These are phyloP conservation scores for Cyphellophora attinorum DNA, from an alignment of 2,329 filamentous ascomycete species.

Conservation along the genomic window DNA sequence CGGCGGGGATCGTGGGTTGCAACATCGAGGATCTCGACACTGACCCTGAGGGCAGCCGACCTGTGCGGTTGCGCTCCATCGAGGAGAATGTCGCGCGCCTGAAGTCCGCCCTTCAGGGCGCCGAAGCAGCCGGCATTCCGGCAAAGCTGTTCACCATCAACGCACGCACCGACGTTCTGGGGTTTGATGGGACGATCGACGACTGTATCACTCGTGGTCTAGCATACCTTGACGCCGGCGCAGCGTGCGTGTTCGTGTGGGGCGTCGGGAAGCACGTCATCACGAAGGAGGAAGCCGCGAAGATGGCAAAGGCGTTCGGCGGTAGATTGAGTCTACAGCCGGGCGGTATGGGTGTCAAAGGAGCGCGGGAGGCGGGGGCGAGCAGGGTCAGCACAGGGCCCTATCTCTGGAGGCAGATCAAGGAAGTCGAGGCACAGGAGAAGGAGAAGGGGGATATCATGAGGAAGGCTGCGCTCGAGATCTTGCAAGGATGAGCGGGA, in stretches of 20 bases:
- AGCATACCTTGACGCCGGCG: slow-evolving; percentile 49
- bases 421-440: slow-evolving; percentile 15
- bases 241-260: slow-evolving; percentile 53
- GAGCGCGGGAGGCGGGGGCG: slow-evolving; percentile 41
- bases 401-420: slow-evolving; percentile 33
- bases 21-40: slow-evolving; percentile 49
- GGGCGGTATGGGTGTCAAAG: slow-evolving; percentile 32
- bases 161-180: slow-evolving; percentile 48
- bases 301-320: slow-evolving; percentile 38
- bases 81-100: slow-evolving; percentile 40
- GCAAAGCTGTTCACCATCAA: slow-evolving; percentile 47
- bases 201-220: slow-evolving; percentile 46
- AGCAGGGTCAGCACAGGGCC: slow-evolving; percentile 49
- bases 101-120: slow-evolving; percentile 31
- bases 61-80: slow-evolving; percentile 3
- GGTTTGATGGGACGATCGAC: slow-evolving; percentile 27
- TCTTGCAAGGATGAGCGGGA: no score
- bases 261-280: slow-evolving; percentile 39
- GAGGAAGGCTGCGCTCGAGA: no score
- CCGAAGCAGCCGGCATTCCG: slow-evolving; percentile 35
- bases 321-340: slow-evolving; percentile 40
- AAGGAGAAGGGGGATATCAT: no score
- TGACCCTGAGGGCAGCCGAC: slow-evolving; percentile 28
- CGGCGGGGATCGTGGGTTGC: slow-evolving; percentile 44
- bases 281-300: slow-evolving; percentile 36